Base-by-base conservation (phyloP, 805 yeast genomes). In the Candida germanica region DNA sequence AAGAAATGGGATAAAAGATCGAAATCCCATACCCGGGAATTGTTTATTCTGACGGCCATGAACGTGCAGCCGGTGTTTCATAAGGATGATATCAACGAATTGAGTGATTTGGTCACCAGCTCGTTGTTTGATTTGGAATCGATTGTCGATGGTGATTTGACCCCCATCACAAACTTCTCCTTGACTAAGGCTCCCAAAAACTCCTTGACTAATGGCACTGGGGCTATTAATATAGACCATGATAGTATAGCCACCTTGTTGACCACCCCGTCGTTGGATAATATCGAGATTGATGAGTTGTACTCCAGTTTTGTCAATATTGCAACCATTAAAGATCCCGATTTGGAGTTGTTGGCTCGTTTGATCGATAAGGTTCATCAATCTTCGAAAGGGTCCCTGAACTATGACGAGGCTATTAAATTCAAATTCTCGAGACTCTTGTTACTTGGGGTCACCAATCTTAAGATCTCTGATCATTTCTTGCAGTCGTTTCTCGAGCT, bases 1-100 rank as follows among this genome's bases (percentile, higher is more conserved):
- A 93, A 93, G 59, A 93, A 93, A 64, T 93, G 98, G 98, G 98
- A 93, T 62, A 93, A 93, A 61, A 71, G 97, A 43, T 87, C 96
- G 15, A 88, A 91, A 53, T 86, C 96, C 3, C 95, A 87, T 48
- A 88, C 96, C 5, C 88, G 89, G 54, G 98, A 93, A 56, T 70
- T 93, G 34, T 93, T 89, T 56, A 71, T 93, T 32, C 80, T 87
- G 20, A 83, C 96, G 0, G 96, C 96, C 0, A 95, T 93, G 10
- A 87, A 87, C 43, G 96, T 93, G 5, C 98, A 93, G 59, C 98
- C 98, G 0, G 94, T 91, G 9, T 93, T 93, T 64, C 95, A 93
- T 53, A 77, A 94, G 44, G 83, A 84, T 44, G 91, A 86, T 50
- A 83, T 91, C 34, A 83, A 93, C 29, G 80, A 79, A 46, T 69